Evolutionary conservation across 768 basidiomycete species (phyloP), one percentile per base, ranked within the genome.

Genomic region (Kwoniella heveanensis): DNA sequence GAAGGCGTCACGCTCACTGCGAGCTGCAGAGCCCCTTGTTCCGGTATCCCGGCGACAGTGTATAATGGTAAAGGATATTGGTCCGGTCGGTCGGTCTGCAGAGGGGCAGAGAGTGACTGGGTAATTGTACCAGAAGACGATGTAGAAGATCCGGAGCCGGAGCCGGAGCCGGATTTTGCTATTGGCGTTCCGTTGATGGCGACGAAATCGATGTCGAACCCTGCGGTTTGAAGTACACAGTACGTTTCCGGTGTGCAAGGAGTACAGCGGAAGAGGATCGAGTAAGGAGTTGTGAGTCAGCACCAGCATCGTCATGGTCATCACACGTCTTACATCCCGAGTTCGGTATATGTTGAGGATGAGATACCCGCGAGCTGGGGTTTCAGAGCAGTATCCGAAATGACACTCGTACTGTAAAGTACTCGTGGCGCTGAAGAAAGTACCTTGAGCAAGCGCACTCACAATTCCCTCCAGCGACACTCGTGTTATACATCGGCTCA

Each of bases 201-300:
- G 24, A 57, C 44, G 44, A 57, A 57, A n/a, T 57, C 56, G 27
- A 57, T 57, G 29, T 57, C 56, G 22, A 57, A 37, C 56, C 56
- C 56, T 57, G 24, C 25, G 24, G 1, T 19, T 4, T 2, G 13
- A n/a, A n/a, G n/a, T n/a, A n/a, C 4, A 46, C 26, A 17, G 29
- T 54, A n/a, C n/a, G n/a, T n/a, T n/a, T n/a, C n/a, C n/a, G n/a
- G n/a, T n/a, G n/a, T n/a, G n/a, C 7, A 27, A 15, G 7, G 4
- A 54, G 52, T 19, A 7, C 32, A 32, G 5, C 13, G 32, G 7
- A 32, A 32, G 13, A 13, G 32, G 7, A 32, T 5, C 7, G 32
- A 32, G 13, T 6, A 32, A 13, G 32, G 32, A 6, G 32, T 32
- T 32, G 32, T 13, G 32, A 32, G 32, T 32, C 5, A 32, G 32